Evolutionary conservation across 305 asterid genomes (phyloP).

Genomic region (Fraxinus velutina): DNA sequence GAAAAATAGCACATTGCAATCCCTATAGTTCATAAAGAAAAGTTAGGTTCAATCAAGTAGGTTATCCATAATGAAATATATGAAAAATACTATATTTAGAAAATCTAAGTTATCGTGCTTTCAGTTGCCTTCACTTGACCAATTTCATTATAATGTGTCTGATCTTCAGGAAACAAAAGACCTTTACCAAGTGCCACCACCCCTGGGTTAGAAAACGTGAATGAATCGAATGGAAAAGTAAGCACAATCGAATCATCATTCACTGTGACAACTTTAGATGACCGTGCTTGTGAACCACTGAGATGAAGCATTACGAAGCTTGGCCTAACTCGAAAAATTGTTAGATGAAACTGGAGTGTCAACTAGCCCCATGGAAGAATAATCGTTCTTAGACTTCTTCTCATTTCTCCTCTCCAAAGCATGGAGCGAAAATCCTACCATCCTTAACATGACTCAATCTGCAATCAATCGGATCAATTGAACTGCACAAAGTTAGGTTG

Average conservation of each 20-base stretch:
- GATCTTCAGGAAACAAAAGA: neutral
- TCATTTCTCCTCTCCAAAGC: neutral
- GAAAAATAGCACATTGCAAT: neutral
- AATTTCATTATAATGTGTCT: too few relatives aligned
- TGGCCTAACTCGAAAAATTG: neutral
- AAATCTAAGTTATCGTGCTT: neutral
- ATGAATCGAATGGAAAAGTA: neutral
- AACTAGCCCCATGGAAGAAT: neutral
- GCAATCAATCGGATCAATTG: neutral
- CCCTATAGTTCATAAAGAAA: neutral
- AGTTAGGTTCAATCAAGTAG: neutral
- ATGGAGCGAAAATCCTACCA: neutral
- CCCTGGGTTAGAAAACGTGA: neutral
- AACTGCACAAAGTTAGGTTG: neutral
- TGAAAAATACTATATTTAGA: too few relatives aligned
- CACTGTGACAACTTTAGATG: neutral
- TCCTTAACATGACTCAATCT: neutral
- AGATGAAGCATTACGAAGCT: neutral
- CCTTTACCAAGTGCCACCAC: neutral
- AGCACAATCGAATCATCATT: neutral
- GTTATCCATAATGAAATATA: neutral
- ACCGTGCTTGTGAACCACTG: neutral
- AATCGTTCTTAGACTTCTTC: neutral
- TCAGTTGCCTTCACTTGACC: neutral
- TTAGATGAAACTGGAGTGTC: neutral